Evolutionary conservation across 1,284 basidiomycete species (phyloP), one percentile per base, ranked within the genome.

Genomic region (Pterula multifida): DNA sequence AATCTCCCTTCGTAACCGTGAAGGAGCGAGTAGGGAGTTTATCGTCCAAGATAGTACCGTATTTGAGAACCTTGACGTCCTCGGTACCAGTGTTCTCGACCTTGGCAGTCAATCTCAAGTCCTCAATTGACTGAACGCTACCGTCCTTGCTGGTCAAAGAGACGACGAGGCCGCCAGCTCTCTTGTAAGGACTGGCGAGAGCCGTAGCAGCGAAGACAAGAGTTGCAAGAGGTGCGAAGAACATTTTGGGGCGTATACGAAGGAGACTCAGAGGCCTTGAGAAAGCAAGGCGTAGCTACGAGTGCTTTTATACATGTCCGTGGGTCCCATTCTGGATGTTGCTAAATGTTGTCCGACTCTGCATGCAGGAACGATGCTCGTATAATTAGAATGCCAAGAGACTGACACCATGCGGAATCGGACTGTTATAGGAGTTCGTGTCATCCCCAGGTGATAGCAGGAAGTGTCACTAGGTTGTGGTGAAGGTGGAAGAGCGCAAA

Each of bases 1-100:
- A 51, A 4, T 42, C 39, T 11, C 39, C 39, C 57, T 69, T 68
- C 48, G 63, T 69, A 51, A 73, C 64, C 2, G 57, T 58, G 61
- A 74, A 73, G 3, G 70, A 71, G 56, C 63, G 67, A 21, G 70
- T 72, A 4, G 70, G 70, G 13, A 68, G 58, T 35, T 65, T 58
- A 50, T 61, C 61, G 55, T 74, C 72, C 49, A 73, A 65, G 52
- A 73, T 63, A 24, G 71, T 72, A 35, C 61, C 66, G 54, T 67
- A 69, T 54, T 68, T 69, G 58, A 70, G 63, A 49, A 70, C 58
- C 59, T 65, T 68, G 57, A 69, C 57, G 25, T 60, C 58, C 51
- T 68, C 64, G 28, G 64, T 53, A 26, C 67, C 67, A 26, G 56
- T 64, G 60, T 71, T 70, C 24, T 61, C 69, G 21, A 71, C 61